A percentile compares a stretch with the other conserved stretches of the same genome.
These are phyloP conservation scores for Saitozyma sp. DNA, from an alignment of 768 basidiomycete species.

Conservation along the genomic window DNA sequence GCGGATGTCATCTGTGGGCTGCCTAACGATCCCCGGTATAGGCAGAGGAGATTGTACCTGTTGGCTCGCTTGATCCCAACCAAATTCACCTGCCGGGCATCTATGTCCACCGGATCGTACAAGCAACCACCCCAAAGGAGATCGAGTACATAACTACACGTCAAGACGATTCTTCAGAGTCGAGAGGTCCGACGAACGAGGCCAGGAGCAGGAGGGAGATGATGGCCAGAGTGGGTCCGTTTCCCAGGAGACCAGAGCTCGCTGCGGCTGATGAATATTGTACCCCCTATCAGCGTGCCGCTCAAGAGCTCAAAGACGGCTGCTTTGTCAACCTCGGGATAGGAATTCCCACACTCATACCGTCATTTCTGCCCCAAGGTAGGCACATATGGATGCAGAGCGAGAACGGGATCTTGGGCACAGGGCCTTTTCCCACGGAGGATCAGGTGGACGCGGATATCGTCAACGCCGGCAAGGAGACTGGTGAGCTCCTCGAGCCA, in stretches of 20 bases:
- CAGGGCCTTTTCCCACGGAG: conserved; percentile 54
- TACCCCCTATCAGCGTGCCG: conserved; percentile 43
- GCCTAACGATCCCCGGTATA: no score
- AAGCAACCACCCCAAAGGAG: conserved; percentile 40
- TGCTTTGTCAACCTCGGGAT: conserved; percentile 54
- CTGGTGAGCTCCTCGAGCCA: no score
- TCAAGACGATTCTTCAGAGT: background rate
- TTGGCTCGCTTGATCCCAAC: conserved; percentile 43
- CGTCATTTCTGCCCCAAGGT: conserved; percentile 50
- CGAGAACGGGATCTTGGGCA: conserved; percentile 55
- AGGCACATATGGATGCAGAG: conserved; percentile 53
- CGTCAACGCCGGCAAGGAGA: no score
- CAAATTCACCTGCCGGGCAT: conserved; percentile 48
- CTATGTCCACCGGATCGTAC: conserved; percentile 47
- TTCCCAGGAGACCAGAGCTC: no score
- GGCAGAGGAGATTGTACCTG: conserved; percentile 49
- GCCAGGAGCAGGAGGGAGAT: conserved; percentile 33
- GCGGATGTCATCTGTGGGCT: no score
- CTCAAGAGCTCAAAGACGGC: conserved; percentile 42
- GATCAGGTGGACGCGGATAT: conserved; percentile 54
- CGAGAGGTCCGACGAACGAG: conserved; percentile 3
- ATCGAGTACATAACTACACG: conserved; percentile 39
- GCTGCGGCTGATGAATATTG: no score
- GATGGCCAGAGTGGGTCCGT: no score
- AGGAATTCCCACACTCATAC: conserved; percentile 54